A percentile compares a stretch with the other conserved stretches of the same genome.
Evolutionary conservation across 108 stramenopile genomes (phyloP).

Genomic region (Parietichytrium sp.): DNA sequence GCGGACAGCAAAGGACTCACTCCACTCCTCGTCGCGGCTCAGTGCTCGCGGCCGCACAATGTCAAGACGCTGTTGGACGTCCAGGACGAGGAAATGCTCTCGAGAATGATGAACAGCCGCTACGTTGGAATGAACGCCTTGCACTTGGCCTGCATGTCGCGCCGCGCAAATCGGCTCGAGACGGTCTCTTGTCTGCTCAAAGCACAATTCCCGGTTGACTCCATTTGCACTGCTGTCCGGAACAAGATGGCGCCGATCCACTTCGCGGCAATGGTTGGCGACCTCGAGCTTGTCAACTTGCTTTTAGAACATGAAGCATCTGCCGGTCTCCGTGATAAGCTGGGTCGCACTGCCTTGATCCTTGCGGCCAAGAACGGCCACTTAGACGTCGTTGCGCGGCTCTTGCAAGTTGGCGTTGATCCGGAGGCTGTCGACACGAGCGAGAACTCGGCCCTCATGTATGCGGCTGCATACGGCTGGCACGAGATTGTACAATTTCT

Average conservation of each 20-base stretch:
- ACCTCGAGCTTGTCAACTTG: background rate
- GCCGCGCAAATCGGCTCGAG: background rate
- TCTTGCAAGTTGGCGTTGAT: conserved; percentile 21
- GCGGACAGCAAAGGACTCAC: background rate
- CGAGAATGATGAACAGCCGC: background rate
- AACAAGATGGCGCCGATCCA: background rate
- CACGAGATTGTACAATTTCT: background rate
- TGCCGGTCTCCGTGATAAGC: background rate
- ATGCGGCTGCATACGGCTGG: conserved; percentile 17
- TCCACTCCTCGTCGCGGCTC: background rate
- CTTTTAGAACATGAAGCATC: background rate
- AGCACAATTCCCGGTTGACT: background rate
- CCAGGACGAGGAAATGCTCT: background rate
- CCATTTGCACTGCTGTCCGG: background rate
- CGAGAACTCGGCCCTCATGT: background rate
- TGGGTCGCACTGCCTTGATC: background rate
- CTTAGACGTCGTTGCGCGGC: background rate
- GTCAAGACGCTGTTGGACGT: background rate
- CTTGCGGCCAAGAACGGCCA: conserved; percentile 27
- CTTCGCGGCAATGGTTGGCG: background rate
- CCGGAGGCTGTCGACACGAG: conserved; percentile 13
- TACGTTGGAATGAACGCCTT: background rate
- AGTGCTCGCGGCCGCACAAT: background rate
- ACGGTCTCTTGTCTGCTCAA: background rate
- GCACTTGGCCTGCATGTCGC: background rate